Evolutionary conservation across 208 protist species (phyloP).

Genomic region (Kentomonas sorsogonicus): DNA sequence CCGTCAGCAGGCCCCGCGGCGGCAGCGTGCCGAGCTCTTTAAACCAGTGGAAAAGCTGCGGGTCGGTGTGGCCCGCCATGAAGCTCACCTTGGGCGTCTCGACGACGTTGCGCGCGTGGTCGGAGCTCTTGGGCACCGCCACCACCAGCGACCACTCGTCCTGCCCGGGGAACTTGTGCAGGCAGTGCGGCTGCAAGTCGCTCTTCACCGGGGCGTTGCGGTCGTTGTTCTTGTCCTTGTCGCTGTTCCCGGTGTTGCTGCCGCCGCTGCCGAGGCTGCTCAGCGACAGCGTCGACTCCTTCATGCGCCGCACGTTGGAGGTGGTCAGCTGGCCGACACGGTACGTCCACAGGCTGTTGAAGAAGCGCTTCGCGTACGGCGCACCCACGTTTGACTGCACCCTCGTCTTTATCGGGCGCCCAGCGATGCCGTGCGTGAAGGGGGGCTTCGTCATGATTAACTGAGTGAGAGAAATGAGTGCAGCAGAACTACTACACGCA

Average conservation of each 20-base stretch:
- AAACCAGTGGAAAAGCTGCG: constrained; percentile 88
- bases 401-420: constrained; percentile 64
- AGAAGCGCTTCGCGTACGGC: constrained; percentile 58
- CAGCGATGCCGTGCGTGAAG: constrained; percentile 39
- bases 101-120: constrained; percentile 68
- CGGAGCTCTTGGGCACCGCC: constrained; percentile 67
- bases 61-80: constrained; percentile 86
- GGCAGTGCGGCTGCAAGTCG: constrained; percentile 77
- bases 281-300: constrained; percentile 44
- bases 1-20: constrained; percentile 69
- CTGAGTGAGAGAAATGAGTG: too few relatives aligned
- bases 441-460: constrained; percentile 1
- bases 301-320: constrained; percentile 52
- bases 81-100: constrained; percentile 58
- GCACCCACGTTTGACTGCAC: constrained; percentile 65
- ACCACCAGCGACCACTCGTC: constrained; percentile 60
- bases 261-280: constrained; percentile 12
- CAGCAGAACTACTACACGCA: too few relatives aligned
- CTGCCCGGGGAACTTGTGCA: constrained; percentile 72
- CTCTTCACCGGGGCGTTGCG: constrained; percentile 50
- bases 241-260: neutral
- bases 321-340: constrained; percentile 80
- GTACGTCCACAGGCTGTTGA: constrained; percentile 76
- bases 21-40: constrained; percentile 79
- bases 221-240: constrained; percentile 10